Evolutionary conservation across 768 basidiomycete species (phyloP).

Genomic region (Lentinula raphanica): DNA sequence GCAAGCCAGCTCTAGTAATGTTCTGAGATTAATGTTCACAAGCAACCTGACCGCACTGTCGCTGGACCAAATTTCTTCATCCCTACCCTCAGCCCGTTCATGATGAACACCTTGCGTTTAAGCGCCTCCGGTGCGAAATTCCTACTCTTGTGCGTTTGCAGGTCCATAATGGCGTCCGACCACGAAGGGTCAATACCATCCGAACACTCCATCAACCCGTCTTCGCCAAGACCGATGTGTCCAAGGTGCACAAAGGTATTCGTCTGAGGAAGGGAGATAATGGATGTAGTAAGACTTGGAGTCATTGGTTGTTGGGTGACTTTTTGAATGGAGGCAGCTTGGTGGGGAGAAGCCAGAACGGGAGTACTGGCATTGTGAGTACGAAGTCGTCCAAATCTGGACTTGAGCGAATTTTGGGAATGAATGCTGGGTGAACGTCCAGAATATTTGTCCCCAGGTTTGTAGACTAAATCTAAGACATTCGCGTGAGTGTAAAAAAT

Average conservation of each 20-base stretch:
- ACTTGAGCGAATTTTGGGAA: conserved; percentile 11
- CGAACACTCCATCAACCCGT: conserved; percentile 48
- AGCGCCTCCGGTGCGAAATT: not conserved
- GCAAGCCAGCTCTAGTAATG: not conserved
- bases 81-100: not conserved
- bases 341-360: conserved; percentile 17
- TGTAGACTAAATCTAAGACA: not conserved
- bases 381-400: conserved; percentile 20
- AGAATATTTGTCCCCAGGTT: not conserved
- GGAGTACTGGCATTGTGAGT: conserved; percentile 34
- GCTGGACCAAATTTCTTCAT: not conserved
- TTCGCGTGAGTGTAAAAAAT: conserved; percentile 13
- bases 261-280: conserved; percentile 55
- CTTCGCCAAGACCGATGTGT: conserved; percentile 54
- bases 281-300: conserved; percentile 28
- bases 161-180: conserved; percentile 36
- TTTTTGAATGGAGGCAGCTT: not conserved
- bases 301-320: conserved; percentile 15
- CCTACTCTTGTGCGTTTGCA: conserved; percentile 9
- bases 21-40: not conserved
- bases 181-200: conserved; percentile 50
- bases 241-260: conserved; percentile 63
- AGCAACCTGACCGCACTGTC: not conserved
- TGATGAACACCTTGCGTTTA: not conserved
- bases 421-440: conserved; percentile 14